Evolutionary conservation across 805 yeast genomes (phyloP).

Genomic region (Teunomyces tritomae): DNA sequence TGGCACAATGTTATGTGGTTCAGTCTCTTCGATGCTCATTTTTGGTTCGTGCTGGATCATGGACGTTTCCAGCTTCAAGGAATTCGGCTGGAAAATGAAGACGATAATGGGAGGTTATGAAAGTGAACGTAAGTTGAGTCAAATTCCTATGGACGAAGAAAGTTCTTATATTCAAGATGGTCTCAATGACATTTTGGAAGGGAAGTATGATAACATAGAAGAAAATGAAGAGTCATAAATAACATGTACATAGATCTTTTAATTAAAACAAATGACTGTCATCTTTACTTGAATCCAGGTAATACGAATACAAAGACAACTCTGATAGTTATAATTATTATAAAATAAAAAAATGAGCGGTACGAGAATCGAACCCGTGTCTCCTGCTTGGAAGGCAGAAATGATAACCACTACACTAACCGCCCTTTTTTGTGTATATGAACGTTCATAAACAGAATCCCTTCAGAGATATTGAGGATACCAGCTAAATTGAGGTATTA

Average conservation of each 20-base stretch:
- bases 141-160: constrained; percentile 56
- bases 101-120: constrained; percentile 65
- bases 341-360: constrained; percentile 50
- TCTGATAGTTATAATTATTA: background rate
- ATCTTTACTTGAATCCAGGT: no score
- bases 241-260: background rate
- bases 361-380: constrained; percentile 94
- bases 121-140: constrained; percentile 44
- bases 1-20: constrained; percentile 72
- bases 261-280: no score
- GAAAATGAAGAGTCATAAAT: background rate
- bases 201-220: constrained; percentile 35
- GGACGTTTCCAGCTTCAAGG: constrained; percentile 67
- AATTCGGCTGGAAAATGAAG: constrained; percentile 71
- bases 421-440: constrained; percentile 44
- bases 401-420: constrained; percentile 92
- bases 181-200: constrained; percentile 48
- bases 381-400: constrained; percentile 92
- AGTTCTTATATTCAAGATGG: constrained; percentile 55
- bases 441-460: background rate
- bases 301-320: background rate
- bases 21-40: constrained; percentile 67
- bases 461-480: background rate
- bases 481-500: background rate
- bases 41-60: constrained; percentile 78